Percentiles rank a stretch among this genome's conserved stretches.
Evolutionary conservation across 805 yeast species (phyloP).

Genomic region (Suhomyces sp.): DNA sequence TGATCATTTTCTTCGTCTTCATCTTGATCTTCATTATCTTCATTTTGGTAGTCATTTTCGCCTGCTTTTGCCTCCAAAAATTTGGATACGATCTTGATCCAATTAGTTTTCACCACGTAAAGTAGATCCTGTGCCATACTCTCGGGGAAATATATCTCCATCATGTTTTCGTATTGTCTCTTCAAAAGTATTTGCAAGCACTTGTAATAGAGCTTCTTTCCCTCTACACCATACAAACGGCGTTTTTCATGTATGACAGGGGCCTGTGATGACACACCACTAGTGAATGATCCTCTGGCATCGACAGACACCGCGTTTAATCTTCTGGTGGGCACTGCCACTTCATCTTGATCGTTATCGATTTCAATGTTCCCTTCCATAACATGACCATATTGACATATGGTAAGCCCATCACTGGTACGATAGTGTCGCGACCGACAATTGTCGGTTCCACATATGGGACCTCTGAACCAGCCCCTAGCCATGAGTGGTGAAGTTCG

Average conservation of each 20-base stretch:
- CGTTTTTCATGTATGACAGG: conserved; percentile 3
- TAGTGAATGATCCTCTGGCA: conserved; percentile 9
- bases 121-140: conserved; percentile 14
- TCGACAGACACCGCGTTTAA: conserved; percentile 38
- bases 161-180: conserved; percentile 38
- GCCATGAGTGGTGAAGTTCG: no score
- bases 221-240: conserved; percentile 49
- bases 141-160: conserved; percentile 11
- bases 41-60: not conserved
- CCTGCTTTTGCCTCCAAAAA: not conserved
- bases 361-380: conserved; percentile 75
- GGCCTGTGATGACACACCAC: conserved; percentile 5
- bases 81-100: conserved; percentile 25
- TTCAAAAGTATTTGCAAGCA: conserved; percentile 53
- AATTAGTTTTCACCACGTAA: conserved; percentile 30
- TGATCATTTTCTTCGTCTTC: not conserved
- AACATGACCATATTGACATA: conserved; percentile 91
- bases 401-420: conserved; percentile 69
- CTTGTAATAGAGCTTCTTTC: conserved; percentile 41
- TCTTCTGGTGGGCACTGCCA: conserved; percentile 51
- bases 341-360: conserved; percentile 78
- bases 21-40: not conserved
- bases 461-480: conserved; percentile 63
- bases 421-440: conserved; percentile 80
- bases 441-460: conserved; percentile 85